Evolutionary conservation across 441 rosid species (phyloP).

Genomic region (Populus hybrid): DNA sequence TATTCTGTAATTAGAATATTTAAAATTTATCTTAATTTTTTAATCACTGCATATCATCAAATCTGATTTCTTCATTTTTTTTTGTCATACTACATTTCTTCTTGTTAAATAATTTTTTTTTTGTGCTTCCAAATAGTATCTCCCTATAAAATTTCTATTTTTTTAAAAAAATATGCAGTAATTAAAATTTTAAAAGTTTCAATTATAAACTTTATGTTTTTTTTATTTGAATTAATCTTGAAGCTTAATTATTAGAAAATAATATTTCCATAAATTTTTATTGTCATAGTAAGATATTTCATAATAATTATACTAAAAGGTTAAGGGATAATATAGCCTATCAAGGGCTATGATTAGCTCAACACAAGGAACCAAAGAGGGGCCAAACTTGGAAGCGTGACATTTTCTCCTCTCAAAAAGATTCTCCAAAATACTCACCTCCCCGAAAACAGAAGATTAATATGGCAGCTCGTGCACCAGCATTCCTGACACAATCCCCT

Average conservation of each 20-base stretch:
- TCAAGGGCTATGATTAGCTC: too few species aligned
- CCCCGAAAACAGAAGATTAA: not conserved
- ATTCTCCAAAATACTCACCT: not conserved
- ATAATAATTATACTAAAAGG: not conserved
- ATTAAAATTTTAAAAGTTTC: not conserved
- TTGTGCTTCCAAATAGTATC: not conserved
- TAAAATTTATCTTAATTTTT: not conserved
- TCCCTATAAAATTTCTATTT: not conserved
- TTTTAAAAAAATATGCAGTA: too few species aligned
- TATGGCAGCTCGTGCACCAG: not conserved
- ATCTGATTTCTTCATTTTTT: not conserved
- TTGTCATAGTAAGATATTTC: not conserved
- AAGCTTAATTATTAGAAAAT: not conserved
- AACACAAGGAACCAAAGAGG: too few species aligned
- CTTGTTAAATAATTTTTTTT: not conserved
- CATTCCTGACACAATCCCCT: not conserved
- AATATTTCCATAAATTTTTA: not conserved
- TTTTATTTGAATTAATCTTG: not conserved
- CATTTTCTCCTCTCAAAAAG: not conserved
- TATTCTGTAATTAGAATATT: not conserved
- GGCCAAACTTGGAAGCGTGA: not conserved
- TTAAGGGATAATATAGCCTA: not conserved
- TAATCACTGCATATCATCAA: not conserved
- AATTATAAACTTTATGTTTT: too few species aligned
- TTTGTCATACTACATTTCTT: not conserved